phyloP scores from a whole-genome alignment of 495 filamentous ascomycete genomes.

The Poronia punctata region DNA sequence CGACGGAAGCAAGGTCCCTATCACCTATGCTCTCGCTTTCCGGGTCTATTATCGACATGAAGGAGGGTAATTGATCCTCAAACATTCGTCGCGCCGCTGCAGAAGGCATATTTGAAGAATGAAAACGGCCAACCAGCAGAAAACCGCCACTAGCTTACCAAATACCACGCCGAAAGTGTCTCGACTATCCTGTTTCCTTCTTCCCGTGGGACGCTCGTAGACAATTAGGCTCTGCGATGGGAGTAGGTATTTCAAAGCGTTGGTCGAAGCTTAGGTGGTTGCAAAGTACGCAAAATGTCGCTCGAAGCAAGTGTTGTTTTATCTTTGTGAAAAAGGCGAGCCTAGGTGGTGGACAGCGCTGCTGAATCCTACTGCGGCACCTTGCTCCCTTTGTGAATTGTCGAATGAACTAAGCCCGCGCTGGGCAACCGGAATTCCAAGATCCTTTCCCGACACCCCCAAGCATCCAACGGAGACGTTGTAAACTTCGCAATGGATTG shows the following conservation, averaged over 20 bases:
- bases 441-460: neutral
- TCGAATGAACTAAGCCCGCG: constrained; percentile 10
- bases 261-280: neutral
- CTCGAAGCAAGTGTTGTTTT: constrained; percentile 4
- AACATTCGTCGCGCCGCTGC: constrained; percentile 45
- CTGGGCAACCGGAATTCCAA: constrained; percentile 1
- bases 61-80: constrained; percentile 63
- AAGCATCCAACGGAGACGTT: neutral
- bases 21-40: constrained; percentile 40
- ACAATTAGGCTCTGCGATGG: too few relatives aligned
- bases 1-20: constrained; percentile 34
- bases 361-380: constrained; percentile 26
- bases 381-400: constrained; percentile 14
- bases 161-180: too few relatives aligned
- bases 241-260: neutral
- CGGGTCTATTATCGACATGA: constrained; percentile 63
- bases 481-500: neutral
- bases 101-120: constrained; percentile 44
- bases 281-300: neutral
- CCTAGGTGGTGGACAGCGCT: constrained; percentile 24
- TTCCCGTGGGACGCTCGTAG: too few relatives aligned
- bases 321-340: constrained; percentile 8
- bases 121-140: constrained; percentile 1
- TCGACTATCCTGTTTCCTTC: too few relatives aligned
- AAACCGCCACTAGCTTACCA: too few relatives aligned